Percentiles rank a stretch among this genome's conserved stretches.
Evolutionary conservation across 352 stramenopile species (phyloP).

Genomic region (Phytophthora brassicae): DNA sequence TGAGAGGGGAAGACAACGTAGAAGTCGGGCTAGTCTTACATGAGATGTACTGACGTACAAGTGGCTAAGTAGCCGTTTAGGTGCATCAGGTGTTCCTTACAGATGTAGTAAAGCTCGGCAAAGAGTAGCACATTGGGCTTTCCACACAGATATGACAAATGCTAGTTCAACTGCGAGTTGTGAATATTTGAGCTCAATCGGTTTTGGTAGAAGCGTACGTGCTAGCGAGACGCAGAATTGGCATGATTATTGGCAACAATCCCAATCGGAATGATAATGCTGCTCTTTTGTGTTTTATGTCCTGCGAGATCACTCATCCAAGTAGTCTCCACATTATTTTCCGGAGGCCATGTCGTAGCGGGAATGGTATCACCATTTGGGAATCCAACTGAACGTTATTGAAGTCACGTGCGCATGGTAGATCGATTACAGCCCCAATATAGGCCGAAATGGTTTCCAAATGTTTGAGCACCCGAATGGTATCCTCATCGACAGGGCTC

Average conservation of each 20-base stretch:
- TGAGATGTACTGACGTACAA: background rate
- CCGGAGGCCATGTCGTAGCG: too few relatives aligned
- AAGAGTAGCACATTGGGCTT: background rate
- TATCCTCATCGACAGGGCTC: background rate
- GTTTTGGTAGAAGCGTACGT: background rate
- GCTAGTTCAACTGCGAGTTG: constrained; percentile 1
- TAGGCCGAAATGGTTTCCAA: too few relatives aligned
- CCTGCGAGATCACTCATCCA: background rate
- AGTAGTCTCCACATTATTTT: too few relatives aligned
- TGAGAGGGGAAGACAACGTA: background rate
- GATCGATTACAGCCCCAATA: too few relatives aligned
- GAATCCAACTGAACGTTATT: too few relatives aligned
- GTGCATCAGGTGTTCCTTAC: background rate
- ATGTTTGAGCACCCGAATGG: too few relatives aligned
- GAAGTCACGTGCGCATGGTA: too few relatives aligned
- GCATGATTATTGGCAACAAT: background rate
- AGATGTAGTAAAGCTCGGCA: background rate
- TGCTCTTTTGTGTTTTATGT: background rate
- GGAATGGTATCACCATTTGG: too few relatives aligned
- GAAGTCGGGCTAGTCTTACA: background rate
- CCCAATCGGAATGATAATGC: background rate
- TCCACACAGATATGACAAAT: constrained; percentile 1
- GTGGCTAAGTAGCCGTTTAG: background rate
- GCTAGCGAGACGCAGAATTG: background rate
- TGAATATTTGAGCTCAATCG: background rate